phyloP scores from a whole-genome alignment of 73 alveolate genomes.

The Stentor roeselii region DNA sequence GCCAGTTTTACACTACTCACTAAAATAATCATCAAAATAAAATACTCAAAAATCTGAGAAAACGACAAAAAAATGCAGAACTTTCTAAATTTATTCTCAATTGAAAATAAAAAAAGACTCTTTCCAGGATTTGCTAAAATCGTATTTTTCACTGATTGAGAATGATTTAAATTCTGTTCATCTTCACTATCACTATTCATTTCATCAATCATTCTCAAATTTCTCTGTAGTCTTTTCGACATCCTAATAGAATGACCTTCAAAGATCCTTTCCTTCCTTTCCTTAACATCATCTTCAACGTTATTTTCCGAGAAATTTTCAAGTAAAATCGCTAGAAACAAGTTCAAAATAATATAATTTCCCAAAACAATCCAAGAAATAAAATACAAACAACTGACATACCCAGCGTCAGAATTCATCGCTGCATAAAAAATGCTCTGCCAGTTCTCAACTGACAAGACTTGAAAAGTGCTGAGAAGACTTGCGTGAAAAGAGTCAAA shows the following conservation, averaged over 20 bases:
- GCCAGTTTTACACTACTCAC: not conserved
- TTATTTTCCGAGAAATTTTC: conserved; percentile 81
- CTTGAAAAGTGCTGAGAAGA: conserved; percentile 61
- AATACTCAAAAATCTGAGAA: not conserved
- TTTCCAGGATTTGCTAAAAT: not conserved
- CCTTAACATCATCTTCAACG: conserved; percentile 30
- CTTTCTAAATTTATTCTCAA: not conserved
- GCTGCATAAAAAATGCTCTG: conserved; percentile 53
- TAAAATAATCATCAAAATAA: not conserved
- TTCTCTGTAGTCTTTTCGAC: conserved; percentile 5
- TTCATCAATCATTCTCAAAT: conserved; percentile 10
- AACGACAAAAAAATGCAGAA: not conserved
- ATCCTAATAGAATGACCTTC: not conserved
- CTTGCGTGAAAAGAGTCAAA: conserved; percentile 66
- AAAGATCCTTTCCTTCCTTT: not conserved
- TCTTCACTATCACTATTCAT: conserved; percentile 25
- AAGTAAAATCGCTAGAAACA: conserved; percentile 87
- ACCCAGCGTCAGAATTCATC: conserved; percentile 28
- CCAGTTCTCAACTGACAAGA: conserved; percentile 84
- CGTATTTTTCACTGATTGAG: not conserved
- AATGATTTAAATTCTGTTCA: not conserved
- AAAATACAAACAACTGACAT: conserved; percentile 47
- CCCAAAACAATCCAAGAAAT: conserved; percentile 93
- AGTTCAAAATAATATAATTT: conserved; percentile 87
- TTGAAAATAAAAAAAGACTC: conserved; percentile 11